phyloP scores from a whole-genome alignment of 73 alveolate species.

The Diophrys sp. region DNA sequence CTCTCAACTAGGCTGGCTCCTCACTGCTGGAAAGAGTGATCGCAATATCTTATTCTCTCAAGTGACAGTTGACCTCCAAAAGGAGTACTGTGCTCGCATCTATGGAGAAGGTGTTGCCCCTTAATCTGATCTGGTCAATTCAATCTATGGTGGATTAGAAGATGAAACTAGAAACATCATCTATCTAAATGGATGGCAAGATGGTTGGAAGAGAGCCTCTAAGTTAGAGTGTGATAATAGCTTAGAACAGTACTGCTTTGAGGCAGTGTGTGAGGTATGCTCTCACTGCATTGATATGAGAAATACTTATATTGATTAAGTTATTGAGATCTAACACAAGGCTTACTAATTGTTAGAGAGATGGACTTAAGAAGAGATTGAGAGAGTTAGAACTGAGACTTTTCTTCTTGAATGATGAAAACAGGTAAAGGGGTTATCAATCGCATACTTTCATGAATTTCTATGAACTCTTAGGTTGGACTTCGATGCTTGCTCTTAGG shows the following conservation, averaged over 20 bases:
- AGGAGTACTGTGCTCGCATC: not conserved
- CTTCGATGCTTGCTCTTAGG: no score
- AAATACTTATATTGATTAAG: slow-evolving; percentile 57
- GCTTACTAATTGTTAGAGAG: not conserved
- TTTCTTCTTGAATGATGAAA: no score
- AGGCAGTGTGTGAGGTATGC: slow-evolving; percentile 64
- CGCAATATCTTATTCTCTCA: not conserved
- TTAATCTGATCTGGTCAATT: not conserved
- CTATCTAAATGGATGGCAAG: slow-evolving; percentile 66
- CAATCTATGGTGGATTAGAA: slow-evolving; percentile 4
- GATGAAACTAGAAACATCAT: slow-evolving; percentile 35
- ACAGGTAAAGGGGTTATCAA: no score
- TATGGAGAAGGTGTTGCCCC: not conserved
- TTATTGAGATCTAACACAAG: not conserved
- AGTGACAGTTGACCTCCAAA: slow-evolving; percentile 2
- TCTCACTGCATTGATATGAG: slow-evolving; percentile 78
- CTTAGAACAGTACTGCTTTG: slow-evolving; percentile 9
- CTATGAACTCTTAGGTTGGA: no score
- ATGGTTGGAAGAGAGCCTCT: slow-evolving; percentile 75
- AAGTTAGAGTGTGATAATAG: not conserved
- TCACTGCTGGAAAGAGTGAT: slow-evolving; percentile 35
- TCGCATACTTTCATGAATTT: no score
- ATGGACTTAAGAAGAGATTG: not conserved
- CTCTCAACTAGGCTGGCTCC: slow-evolving; percentile 66
- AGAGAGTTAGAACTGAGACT: no score